phyloP scores from a whole-genome alignment of 495 filamentous ascomycete genomes.

The Xylaria telfairii region DNA sequence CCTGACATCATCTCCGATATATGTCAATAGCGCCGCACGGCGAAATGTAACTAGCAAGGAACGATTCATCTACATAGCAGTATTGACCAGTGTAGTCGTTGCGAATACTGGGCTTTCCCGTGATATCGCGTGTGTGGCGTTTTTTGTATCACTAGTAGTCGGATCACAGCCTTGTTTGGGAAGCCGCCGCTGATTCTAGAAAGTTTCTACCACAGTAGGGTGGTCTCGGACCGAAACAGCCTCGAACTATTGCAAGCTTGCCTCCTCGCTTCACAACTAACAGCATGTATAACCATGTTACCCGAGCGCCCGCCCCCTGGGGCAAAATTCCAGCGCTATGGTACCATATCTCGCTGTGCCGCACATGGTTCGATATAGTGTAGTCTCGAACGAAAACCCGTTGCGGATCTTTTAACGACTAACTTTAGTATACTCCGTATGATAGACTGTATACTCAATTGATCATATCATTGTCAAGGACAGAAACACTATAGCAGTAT shows the following conservation, averaged over 20 bases:
- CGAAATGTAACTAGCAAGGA: background rate
- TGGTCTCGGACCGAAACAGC: conserved; percentile 17
- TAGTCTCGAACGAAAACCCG: background rate
- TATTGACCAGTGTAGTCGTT: background rate
- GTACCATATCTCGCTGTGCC: conserved; percentile 15
- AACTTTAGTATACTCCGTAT: too few species aligned
- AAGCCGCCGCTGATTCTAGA: conserved; percentile 16
- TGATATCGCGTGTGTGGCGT: background rate
- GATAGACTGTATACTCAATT: background rate
- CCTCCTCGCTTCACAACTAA: background rate
- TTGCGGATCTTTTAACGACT: background rate
- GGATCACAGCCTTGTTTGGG: conserved; percentile 22
- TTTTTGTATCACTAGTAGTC: background rate
- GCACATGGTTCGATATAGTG: background rate
- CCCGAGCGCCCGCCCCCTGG: background rate
- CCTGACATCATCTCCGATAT: conserved; percentile 2
- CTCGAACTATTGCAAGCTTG: background rate
- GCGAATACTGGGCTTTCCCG: background rate
- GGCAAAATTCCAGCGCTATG: conserved; percentile 16
- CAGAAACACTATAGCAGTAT: background rate
- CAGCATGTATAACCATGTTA: conserved; percentile 3
- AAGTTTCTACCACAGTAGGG: background rate
- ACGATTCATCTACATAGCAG: background rate
- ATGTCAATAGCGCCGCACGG: background rate
- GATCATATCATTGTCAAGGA: background rate